These are phyloP conservation scores for Babesia microti DNA, from an alignment of 169 alveolate genomes.

Conservation along the genomic window DNA sequence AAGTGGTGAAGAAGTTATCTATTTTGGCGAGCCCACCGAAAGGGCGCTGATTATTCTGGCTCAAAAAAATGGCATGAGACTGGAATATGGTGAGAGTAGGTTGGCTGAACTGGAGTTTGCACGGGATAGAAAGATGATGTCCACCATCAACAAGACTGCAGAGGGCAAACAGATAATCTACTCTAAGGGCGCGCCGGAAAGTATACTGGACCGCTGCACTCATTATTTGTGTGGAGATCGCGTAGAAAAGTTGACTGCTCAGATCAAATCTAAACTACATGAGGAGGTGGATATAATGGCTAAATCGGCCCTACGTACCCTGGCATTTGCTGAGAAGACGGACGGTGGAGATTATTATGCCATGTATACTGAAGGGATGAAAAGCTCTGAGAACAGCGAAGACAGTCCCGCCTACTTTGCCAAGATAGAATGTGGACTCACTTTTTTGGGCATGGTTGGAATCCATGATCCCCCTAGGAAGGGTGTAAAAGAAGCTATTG, in stretches of 20 bases:
- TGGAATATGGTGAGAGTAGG: conserved; percentile 32
- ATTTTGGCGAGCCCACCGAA: no score
- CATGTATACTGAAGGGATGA: conserved; percentile 22
- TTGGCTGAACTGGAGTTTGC: conserved; percentile 90
- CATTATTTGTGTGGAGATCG: conserved; percentile 68
- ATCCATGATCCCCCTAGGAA: conserved; percentile 97
- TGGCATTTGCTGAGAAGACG: conserved; percentile 66
- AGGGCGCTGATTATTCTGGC: conserved; percentile 1
- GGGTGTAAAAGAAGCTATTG: conserved; percentile 83
- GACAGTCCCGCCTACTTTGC: conserved; percentile 42
- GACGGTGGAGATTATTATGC: conserved; percentile 41
- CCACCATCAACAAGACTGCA: no score
- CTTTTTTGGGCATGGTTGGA: conserved; percentile 89
- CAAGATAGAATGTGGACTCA: conserved; percentile 77
- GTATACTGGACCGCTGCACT: conserved; percentile 75
- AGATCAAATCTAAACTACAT: conserved; percentile 57
- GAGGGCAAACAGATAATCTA: conserved; percentile 59
- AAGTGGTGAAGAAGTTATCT: no score
- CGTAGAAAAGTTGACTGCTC: conserved; percentile 62
- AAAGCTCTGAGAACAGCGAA: conserved; percentile 7
- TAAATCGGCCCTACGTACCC: conserved; percentile 71
- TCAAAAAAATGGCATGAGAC: not conserved
- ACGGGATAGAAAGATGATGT: conserved; percentile 92
- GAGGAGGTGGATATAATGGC: conserved; percentile 76
- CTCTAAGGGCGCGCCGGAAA: conserved; percentile 99